phyloP scores from a whole-genome alignment of 305 asterid genomes.

The Fraxinus xanthoxyloides region DNA sequence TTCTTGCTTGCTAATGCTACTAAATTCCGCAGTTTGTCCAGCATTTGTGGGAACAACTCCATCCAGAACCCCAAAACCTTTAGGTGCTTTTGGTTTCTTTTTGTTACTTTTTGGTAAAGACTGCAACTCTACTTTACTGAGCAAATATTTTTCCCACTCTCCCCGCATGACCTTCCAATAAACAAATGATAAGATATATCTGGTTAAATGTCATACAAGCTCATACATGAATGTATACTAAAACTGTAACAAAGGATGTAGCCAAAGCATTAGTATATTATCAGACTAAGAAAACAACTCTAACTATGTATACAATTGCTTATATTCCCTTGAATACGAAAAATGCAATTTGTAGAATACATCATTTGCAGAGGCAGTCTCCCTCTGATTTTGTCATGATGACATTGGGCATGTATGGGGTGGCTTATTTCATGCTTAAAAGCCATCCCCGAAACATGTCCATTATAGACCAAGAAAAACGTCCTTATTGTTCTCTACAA shows the following conservation, averaged over 20 bases:
- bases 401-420: not conserved
- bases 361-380: not conserved
- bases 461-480: not conserved
- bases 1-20: slow-evolving; percentile 81
- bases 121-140: slow-evolving; percentile 88
- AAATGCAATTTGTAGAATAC: slow-evolving; percentile 2
- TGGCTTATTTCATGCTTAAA: not conserved
- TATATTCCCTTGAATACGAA: not conserved
- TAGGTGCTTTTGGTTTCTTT: slow-evolving; percentile 76
- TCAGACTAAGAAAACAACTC: not conserved
- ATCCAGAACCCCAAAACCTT: slow-evolving; percentile 89
- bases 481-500: not conserved
- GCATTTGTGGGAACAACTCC: slow-evolving; percentile 63
- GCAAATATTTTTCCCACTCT: slow-evolving; percentile 92
- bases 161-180: slow-evolving; percentile 71
- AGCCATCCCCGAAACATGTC: not conserved
- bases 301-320: not conserved
- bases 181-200: slow-evolving; percentile 11
- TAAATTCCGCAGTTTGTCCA: slow-evolving; percentile 69
- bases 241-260: not conserved
- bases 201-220: slow-evolving; percentile 14
- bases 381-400: not conserved
- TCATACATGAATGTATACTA: not conserved
- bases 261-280: not conserved
- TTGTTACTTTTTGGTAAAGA: slow-evolving; percentile 71